Percentiles rank a stretch among this genome's conserved stretches.
Conservation (phyloP, 306 rosid species). For the Gleditsia sinensis region DNA sequence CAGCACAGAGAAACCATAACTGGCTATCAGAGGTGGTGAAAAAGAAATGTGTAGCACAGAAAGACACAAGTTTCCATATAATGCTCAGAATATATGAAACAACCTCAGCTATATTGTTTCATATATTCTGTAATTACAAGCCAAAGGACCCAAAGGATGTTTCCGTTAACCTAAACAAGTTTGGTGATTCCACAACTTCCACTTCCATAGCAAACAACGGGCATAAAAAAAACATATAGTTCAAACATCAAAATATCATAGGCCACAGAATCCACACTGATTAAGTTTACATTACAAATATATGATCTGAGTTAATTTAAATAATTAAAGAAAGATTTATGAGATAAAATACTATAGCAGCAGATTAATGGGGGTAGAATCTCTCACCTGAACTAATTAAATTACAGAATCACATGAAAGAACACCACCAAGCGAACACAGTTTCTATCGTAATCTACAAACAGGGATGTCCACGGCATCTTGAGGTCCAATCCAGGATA, state of each 20-base stretch:
- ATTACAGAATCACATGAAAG: conserved; percentile 90
- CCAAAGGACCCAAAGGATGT: not conserved
- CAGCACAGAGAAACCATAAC: conserved; percentile 28
- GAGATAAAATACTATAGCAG: not conserved
- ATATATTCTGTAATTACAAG: not conserved
- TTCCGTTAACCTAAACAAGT: conserved; percentile 1
- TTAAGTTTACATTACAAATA: conserved; percentile 1
- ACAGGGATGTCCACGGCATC: conserved; percentile 90
- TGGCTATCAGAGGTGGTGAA: conserved; percentile 17
- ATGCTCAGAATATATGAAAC: conserved; percentile 3
- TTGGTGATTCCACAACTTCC: not conserved
- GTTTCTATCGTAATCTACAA: conserved; percentile 63
- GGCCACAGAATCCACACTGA: not conserved
- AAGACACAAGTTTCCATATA: not conserved
- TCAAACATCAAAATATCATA: not conserved
- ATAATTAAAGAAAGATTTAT: not conserved
- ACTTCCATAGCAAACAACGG: conserved; percentile 10
- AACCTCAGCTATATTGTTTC: not conserved
- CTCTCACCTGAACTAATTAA: conserved; percentile 58
- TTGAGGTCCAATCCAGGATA: conserved; percentile 54
- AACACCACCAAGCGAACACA: conserved; percentile 92
- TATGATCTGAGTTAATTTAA: not conserved
- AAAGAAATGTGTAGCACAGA: not conserved
- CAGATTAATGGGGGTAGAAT: conserved; percentile 13
- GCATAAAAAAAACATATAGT: not conserved